Evolutionary conservation across 106 monocot species (phyloP), one percentile per base, ranked within the genome.

Genomic region (Platanthera guangdongensis): DNA sequence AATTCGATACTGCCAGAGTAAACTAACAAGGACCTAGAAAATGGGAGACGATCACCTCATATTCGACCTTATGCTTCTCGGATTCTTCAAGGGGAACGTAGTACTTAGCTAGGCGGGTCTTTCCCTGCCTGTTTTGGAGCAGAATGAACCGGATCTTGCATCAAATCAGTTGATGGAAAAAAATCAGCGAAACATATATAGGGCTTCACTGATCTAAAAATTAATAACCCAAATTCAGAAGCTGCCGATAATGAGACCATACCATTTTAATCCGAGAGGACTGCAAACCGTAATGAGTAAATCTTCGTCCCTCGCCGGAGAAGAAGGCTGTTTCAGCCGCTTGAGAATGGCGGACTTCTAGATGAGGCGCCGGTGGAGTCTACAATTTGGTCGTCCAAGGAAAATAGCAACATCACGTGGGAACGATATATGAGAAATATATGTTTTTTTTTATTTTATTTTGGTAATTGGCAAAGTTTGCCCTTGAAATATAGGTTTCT

Each of bases 51-150:
- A 60, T 30, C 9, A 96, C 96, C 89, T 96, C 96, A 79, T 89
- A 93, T 76, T 96, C 96, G 77, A 93, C 93, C 81, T 88, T 96
- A 83, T 96, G 96, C 87, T 96, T 96, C 96, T 96, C 96, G 13
- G 96, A 96, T 59, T 96, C 96, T 75, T 96, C 96, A 48, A 96
- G 86, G 14, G 96, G 93, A 14, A 93, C 85, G 64, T 96, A 96
- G 80, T 96, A 96, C 75, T 96, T 96, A 15, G 93, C 96, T 52
- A 96, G 93, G 59, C 96, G 90, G 57, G 96, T 96, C 91, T 96
- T 96, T 8, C 96, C 96, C 86, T 96, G 96, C 78, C 96, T 78
- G 52, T 96, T 96, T 80, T 96, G 96, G 51, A 96, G 87, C 83
- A 96, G 74, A 45, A 96, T 96, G 83, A 96, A 96, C 52, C 96